phyloP scores from a whole-genome alignment of 2,329 filamentous ascomycete genomes.

The Fusarium paranaense region DNA sequence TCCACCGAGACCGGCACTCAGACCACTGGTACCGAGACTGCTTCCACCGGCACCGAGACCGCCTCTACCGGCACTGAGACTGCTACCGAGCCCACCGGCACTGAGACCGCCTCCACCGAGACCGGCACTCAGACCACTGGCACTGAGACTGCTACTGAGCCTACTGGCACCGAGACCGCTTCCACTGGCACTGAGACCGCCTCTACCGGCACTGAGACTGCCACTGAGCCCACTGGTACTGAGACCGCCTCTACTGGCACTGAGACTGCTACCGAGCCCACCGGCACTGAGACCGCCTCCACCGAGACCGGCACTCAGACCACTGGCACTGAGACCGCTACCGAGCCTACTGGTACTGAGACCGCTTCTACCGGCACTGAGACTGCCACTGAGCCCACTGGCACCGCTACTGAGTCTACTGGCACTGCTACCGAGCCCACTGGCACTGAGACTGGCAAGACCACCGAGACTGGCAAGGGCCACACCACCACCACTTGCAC shows the following conservation, averaged over 20 bases:
- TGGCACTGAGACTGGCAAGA: slow-evolving; percentile 5
- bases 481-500: slow-evolving; percentile 5
- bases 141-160: slow-evolving; percentile 9
- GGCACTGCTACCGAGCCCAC: slow-evolving; percentile 21
- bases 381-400: not conserved
- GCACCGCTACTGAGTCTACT: not conserved
- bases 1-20: not conserved
- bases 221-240: not conserved
- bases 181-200: not conserved
- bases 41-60: slow-evolving; percentile 10
- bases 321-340: slow-evolving; percentile 5
- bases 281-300: slow-evolving; percentile 7
- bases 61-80: slow-evolving; percentile 7
- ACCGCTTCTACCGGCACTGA: not conserved
- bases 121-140: slow-evolving; percentile 13
- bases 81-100: slow-evolving; percentile 19
- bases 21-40: not conserved
- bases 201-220: not conserved
- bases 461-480: slow-evolving; percentile 10
- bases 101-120: not conserved
- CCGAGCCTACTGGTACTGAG: slow-evolving; percentile 3
- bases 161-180: not conserved
- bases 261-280: slow-evolving; percentile 15
- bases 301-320: slow-evolving; percentile 9
- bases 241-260: slow-evolving; percentile 7